phyloP scores from a whole-genome alignment of 768 basidiomycete species.

The Coprinopsis strossmayeri region DNA sequence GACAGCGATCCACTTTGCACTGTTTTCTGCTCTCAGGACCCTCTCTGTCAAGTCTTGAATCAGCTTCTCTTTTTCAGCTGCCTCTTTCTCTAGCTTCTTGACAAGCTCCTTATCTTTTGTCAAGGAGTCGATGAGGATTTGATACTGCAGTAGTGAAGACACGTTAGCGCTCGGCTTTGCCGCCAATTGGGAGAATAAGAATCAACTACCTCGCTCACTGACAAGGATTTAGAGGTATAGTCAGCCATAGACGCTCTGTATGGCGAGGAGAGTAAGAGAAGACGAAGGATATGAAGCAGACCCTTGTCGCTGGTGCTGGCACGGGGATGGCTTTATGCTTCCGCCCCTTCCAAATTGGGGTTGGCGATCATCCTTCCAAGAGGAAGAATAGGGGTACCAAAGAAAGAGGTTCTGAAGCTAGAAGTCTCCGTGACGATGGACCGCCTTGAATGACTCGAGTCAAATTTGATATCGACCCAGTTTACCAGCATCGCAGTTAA shows the following conservation, averaged over 20 bases:
- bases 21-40: not conserved
- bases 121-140: not conserved
- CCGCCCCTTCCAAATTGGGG: no score
- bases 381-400: no score
- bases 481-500: no score
- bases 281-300: not conserved
- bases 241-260: not conserved
- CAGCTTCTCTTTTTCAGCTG: not conserved
- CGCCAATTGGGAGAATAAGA: not conserved
- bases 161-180: not conserved
- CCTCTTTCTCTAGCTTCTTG: not conserved
- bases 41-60: not conserved
- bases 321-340: no score
- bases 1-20: not conserved
- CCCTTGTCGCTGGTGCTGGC: no score
- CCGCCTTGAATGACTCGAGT: no score
- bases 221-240: not conserved
- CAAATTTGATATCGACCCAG: no score
- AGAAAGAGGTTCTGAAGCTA: no score
- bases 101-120: not conserved
- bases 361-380: no score
- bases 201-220: not conserved
- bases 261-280: not conserved
- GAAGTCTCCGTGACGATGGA: no score
- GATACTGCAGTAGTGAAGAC: not conserved